A percentile compares a stretch with the other conserved stretches of the same genome.
These are phyloP conservation scores for Metschnikowia santaceciliae DNA, from an alignment of 805 yeast genomes.

Conservation along the genomic window DNA sequence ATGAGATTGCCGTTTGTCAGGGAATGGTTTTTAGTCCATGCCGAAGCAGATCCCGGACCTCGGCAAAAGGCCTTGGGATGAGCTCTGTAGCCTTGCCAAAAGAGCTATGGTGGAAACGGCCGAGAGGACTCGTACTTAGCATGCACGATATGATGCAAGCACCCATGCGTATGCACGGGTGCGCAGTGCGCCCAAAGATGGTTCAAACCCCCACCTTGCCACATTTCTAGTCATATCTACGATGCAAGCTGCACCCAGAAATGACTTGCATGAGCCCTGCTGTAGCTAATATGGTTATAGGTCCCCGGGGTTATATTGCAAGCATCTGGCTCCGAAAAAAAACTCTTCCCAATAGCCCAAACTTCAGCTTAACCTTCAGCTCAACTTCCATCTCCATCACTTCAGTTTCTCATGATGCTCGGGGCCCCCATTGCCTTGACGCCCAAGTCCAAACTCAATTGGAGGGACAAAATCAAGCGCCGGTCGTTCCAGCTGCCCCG, in stretches of 20 bases:
- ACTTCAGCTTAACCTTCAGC: not conserved
- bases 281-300: not conserved
- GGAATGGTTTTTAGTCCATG: not conserved
- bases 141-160: not conserved
- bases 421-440: conserved; percentile 6
- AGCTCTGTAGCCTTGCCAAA: not conserved
- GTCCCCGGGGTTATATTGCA: not conserved
- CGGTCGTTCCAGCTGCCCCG: conserved; percentile 5
- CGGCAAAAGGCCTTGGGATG: not conserved
- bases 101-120: not conserved
- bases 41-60: not conserved
- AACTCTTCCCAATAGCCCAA: not conserved
- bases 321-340: not conserved
- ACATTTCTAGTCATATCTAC: not conserved
- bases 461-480: conserved; percentile 11
- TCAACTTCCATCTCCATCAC: not conserved
- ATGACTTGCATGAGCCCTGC: not conserved
- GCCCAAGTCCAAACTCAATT: conserved; percentile 7
- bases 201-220: not conserved
- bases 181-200: not conserved
- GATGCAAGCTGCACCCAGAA: not conserved
- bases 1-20: no score
- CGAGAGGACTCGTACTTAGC: not conserved
- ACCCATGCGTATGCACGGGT: not conserved
- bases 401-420: conserved; percentile 1